Percentiles rank a stretch among this genome's conserved stretches.
These are phyloP conservation scores for Dothistroma septosporum DNA, from an alignment of 2,329 filamentous ascomycete species.

Conservation along the genomic window DNA sequence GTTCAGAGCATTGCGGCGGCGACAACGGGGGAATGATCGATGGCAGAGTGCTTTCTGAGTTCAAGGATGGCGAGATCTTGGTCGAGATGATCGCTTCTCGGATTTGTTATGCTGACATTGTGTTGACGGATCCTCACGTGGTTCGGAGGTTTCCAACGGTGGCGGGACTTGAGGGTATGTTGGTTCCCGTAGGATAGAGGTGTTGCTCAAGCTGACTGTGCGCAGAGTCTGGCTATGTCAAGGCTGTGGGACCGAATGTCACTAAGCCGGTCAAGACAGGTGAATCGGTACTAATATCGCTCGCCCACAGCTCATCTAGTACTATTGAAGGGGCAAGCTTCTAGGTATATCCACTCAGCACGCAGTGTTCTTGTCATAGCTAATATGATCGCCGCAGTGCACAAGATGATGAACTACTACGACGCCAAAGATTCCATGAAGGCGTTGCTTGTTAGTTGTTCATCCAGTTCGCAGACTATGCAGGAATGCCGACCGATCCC, in stretches of 20 bases:
- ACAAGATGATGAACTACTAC: slow-evolving; percentile 42
- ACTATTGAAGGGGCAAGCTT: slow-evolving; percentile 43
- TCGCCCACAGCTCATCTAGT: slow-evolving; percentile 40
- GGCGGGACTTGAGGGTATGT: slow-evolving; percentile 24
- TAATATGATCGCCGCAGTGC: slow-evolving; percentile 21
- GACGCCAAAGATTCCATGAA: slow-evolving; percentile 37
- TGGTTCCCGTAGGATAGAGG: neutral
- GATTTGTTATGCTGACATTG: slow-evolving; percentile 29
- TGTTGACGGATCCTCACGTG: slow-evolving; percentile 16
- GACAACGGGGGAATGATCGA: slow-evolving; percentile 20
- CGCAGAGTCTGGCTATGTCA: slow-evolving; percentile 42
- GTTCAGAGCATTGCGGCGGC: slow-evolving; percentile 12
- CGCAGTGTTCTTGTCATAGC: neutral
- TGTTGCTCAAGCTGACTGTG: slow-evolving; percentile 1
- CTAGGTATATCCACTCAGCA: slow-evolving; percentile 21
- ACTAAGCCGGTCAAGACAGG: slow-evolving; percentile 21
- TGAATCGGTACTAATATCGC: slow-evolving; percentile 26
- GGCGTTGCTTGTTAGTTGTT: slow-evolving; percentile 28
- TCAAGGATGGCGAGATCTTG: slow-evolving; percentile 24
- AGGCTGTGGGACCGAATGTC: slow-evolving; percentile 38
- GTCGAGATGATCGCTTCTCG: slow-evolving; percentile 28
- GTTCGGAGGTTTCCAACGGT: slow-evolving; percentile 25
- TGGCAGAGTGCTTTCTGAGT: slow-evolving; percentile 17
- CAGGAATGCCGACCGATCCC: neutral
- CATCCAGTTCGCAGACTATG: neutral